Conservation (phyloP, 257 asterid genomes). For the Lycium ferocissimum region DNA sequence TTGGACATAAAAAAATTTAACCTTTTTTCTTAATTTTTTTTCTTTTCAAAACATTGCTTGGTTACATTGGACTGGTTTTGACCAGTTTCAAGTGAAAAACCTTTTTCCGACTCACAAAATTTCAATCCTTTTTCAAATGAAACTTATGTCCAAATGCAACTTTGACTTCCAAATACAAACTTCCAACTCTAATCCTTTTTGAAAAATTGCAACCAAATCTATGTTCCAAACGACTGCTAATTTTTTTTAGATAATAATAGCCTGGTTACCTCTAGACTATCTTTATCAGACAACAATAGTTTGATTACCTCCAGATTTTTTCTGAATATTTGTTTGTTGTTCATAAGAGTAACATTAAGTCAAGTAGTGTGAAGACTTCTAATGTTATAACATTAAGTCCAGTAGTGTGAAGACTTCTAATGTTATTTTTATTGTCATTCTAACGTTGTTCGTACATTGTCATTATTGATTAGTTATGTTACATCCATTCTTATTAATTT, state of each 20-base stretch:
- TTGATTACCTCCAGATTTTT: not conserved
- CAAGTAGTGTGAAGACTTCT: not conserved
- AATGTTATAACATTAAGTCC: no score
- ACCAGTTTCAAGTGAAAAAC: no score
- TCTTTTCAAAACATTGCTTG: no score
- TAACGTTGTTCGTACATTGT: not conserved
- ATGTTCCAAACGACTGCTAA: not conserved
- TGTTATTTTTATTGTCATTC: not conserved
- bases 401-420: not conserved
- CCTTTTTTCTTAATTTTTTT: no score
- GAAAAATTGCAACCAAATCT: no score
- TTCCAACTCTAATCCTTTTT: no score
- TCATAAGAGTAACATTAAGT: no score
- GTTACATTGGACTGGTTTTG: no score
- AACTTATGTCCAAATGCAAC: not conserved
- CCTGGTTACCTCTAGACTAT: not conserved
- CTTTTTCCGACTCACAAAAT: no score
- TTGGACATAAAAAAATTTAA: not conserved
- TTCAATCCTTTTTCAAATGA: not conserved
- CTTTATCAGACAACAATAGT: not conserved
- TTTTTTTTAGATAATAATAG: not conserved
- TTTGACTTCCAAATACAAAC: not conserved
- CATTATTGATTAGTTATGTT: not conserved
- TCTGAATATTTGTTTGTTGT: no score
- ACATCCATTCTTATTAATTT: no score